Base-by-base conservation (phyloP, 257 asterid species). In the Salvia miltiorrhiza region DNA sequence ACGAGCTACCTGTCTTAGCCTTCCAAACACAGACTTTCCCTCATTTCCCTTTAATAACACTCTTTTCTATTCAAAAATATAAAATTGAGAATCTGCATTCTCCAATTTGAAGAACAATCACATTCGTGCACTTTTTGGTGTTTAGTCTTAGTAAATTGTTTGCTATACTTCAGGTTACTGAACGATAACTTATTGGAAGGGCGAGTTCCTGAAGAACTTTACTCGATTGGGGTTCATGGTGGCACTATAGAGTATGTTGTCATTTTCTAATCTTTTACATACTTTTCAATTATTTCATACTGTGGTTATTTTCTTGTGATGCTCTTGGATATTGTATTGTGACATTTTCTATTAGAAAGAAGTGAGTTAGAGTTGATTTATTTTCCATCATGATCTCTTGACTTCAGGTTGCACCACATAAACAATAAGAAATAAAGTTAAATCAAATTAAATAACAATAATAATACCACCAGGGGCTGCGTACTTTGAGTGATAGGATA, bases 191-290 rank as follows among this genome's bases (percentile, higher is more conserved):
- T 69, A 63, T 80, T 94, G 73, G 88, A 79, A 77, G 98, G 99
- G 26, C 87, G 59, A 77, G 99, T 94, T n/a, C 90, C 98, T 0
- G 90, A 85, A 82, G 95, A 85, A 60, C 92, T 94, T 69, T 90
- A 83, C 57, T 91, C 99, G 4, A 79, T 94, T 76, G 99, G 97
- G 56, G 91, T 92, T 72, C 98, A 80, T 61, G 98, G 99, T 66
- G 99, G 99, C 75, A 79, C 87, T 54, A 91, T 94, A 76, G 97
- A 94, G 99, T 94, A 92, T 23, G 98, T 79, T 76, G 98, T 79
- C 77, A 48, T 65, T 5, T 45, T 67, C 68, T 57, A 2, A 53
- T 53, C 13, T 45, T 35, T n/a, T 19, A 1, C 28, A 16, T 41
- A 2, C 37, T 10, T 17, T 19, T 48, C 20, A 8, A 26, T 26